These are phyloP conservation scores for Angomonas deanei DNA, from an alignment of 208 protist genomes.

Conservation along the genomic window DNA sequence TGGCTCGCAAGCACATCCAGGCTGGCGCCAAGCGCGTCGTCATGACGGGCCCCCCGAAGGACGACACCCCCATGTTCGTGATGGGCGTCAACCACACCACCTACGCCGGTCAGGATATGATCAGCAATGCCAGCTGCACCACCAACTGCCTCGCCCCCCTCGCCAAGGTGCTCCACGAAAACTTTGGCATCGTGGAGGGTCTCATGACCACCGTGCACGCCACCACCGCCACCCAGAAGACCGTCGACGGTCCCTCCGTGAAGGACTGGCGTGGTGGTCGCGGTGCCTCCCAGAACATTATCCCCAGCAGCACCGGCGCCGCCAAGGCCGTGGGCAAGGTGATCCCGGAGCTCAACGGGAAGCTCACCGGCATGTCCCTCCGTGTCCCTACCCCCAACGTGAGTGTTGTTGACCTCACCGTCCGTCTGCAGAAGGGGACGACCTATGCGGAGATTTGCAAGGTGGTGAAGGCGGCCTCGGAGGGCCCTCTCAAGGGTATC, in stretches of 20 bases:
- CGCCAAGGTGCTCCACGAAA: conserved; percentile 94
- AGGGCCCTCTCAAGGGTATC: conserved; percentile 92
- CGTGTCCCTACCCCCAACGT: conserved; percentile 98
- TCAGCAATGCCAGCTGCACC: conserved; percentile 99
- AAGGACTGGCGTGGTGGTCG: conserved; percentile 99
- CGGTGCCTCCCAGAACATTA: conserved; percentile 96
- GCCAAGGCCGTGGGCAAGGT: conserved; percentile 98
- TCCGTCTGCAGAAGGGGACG: conserved; percentile 83
- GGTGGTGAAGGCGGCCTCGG: conserved; percentile 89
- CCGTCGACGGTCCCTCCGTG: conserved; percentile 95
- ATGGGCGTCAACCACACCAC: conserved; percentile 96
- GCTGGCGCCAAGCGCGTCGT: conserved; percentile 98
- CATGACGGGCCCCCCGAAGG: conserved; percentile 98
- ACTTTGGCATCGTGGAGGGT: conserved; percentile 94
- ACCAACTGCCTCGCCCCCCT: conserved; percentile 99
- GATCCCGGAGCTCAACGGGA: conserved; percentile 87
- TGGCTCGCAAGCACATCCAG: conserved; percentile 90
- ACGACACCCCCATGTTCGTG: conserved; percentile 98
- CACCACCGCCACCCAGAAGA: conserved; percentile 98
- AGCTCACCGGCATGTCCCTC: conserved; percentile 98
- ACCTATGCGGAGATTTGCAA: conserved; percentile 96
- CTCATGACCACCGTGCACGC: conserved; percentile 99
- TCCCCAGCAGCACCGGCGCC: conserved; percentile 98
- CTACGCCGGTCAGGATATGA: conserved; percentile 60
- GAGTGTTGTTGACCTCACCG: conserved; percentile 98